These are phyloP conservation scores for Nymphaea colorata DNA, from an alignment of 164 flowering plant species.

Conservation along the genomic window DNA sequence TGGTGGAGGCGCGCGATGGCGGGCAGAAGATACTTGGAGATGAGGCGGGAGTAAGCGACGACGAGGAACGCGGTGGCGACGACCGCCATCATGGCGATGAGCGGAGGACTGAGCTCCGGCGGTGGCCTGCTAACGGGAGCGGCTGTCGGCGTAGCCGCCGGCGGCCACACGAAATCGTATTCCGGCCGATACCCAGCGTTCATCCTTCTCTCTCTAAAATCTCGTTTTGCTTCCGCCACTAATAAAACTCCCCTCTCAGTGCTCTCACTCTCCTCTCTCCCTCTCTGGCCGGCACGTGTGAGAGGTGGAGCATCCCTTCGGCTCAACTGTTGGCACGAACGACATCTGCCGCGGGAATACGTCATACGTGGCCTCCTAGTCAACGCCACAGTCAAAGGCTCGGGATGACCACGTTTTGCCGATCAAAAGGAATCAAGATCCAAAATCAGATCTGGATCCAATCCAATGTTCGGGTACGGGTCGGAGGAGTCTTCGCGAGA, in stretches of 20 bases:
- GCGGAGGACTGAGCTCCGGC: constrained; percentile 71
- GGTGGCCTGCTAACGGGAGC: constrained; percentile 17
- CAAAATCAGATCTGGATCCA: too few species aligned
- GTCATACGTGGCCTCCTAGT: not conserved
- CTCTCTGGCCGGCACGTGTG: not conserved
- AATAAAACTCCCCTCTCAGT: too few species aligned
- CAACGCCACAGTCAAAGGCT: not conserved
- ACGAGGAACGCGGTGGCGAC: constrained; percentile 75
- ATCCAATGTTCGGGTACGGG: too few species aligned
- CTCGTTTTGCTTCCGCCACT: not conserved
- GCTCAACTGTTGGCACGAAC: too few species aligned
- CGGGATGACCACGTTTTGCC: too few species aligned
- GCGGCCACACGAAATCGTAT: constrained; percentile 5
- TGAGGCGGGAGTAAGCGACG: constrained; percentile 74
- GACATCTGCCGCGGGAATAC: not conserved
- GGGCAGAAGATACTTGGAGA: constrained; percentile 56
- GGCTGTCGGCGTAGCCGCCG: constrained; percentile 5
- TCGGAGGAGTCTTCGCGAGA: too few species aligned
- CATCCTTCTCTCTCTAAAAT: not conserved
- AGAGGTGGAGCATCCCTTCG: not conserved
- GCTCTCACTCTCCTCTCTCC: not conserved
- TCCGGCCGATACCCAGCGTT: constrained; percentile 3
- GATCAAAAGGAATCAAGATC: too few species aligned
- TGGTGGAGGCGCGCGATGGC: constrained; percentile 24
- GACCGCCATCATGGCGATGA: constrained; percentile 82